phyloP scores from a whole-genome alignment of 805 yeast species.

The Candida michaelii region DNA sequence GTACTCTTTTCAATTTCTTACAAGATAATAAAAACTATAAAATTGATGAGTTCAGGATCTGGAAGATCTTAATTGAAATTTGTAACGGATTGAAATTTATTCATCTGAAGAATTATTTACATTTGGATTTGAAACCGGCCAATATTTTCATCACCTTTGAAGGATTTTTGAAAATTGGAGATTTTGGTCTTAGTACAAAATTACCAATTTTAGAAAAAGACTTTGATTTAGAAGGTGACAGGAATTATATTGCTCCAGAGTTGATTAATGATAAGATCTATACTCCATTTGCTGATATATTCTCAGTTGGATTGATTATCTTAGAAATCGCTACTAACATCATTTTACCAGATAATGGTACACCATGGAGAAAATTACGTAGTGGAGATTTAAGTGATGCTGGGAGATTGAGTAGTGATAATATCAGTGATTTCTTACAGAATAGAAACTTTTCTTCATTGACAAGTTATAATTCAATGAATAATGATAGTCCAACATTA shows the following conservation, averaged over 20 bases:
- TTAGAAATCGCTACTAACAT: constrained; percentile 96
- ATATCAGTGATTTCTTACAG: constrained; percentile 41
- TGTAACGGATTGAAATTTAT: constrained; percentile 76
- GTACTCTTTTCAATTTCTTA: constrained; percentile 79
- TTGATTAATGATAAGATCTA: constrained; percentile 78
- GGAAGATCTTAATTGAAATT: constrained; percentile 91
- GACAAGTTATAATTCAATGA: constrained; percentile 30
- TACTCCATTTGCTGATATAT: constrained; percentile 90
- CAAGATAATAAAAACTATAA: constrained; percentile 71
- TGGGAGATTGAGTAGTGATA: constrained; percentile 66
- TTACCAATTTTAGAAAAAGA: constrained; percentile 63
- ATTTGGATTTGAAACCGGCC: constrained; percentile 93
- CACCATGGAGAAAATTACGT: constrained; percentile 93
- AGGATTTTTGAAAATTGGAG: constrained; percentile 91
- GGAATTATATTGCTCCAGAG: constrained; percentile 98
- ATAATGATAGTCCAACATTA: constrained; percentile 11
- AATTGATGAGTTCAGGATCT: constrained; percentile 94
- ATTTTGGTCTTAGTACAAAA: constrained; percentile 90
- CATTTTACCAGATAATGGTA: constrained; percentile 90
- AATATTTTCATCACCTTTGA: constrained; percentile 92
- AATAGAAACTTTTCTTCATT: constrained; percentile 36
- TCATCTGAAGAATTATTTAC: constrained; percentile 72
- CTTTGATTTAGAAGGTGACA: constrained; percentile 93
- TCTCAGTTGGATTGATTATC: constrained; percentile 90
- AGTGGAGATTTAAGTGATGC: constrained; percentile 96